A percentile compares a stretch with the other conserved stretches of the same genome.
These are phyloP conservation scores for Adiantum capillusveneris DNA, from an alignment of 75 land plant genomes.

Conservation along the genomic window DNA sequence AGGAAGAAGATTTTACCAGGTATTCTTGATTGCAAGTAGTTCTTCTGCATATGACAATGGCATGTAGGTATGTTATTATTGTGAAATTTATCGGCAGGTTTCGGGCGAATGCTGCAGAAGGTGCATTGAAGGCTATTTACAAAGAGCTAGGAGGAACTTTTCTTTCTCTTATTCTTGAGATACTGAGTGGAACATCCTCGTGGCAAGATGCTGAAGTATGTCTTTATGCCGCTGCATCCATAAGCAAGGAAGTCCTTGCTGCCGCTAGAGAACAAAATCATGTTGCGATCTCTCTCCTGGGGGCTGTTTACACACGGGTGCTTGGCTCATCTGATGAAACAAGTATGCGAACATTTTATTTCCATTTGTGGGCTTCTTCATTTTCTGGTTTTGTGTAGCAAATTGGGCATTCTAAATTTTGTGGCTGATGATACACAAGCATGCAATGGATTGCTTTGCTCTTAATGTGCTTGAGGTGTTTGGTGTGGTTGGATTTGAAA, in stretches of 20 bases:
- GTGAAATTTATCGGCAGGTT: conserved; percentile 12
- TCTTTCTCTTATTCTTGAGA: conserved; percentile 10
- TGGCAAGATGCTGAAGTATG: conserved; percentile 28
- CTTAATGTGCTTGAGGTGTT: no score
- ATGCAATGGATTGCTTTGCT: no score
- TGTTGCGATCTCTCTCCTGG: neutral
- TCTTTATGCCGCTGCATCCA: conserved; percentile 7
- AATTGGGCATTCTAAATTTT: no score
- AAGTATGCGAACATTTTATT: neutral
- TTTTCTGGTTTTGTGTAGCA: no score
- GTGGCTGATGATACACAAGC: no score
- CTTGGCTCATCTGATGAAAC: neutral
- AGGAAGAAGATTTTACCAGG: conserved; percentile 19
- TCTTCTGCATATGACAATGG: no score
- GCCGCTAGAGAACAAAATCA: neutral
- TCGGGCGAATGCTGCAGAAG: conserved; percentile 11
- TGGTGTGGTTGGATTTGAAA: no score
- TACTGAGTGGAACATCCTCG: conserved; percentile 4
- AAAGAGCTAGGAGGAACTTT: conserved; percentile 11
- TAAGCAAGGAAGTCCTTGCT: conserved; percentile 13
- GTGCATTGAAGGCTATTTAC: conserved; percentile 11
- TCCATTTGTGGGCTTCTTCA: neutral
- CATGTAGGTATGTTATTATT: no score
- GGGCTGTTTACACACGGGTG: neutral
- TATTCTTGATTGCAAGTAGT: neutral